These are phyloP conservation scores for Phalaenopsis aphrodite DNA, from an alignment of 106 monocot genomes.

Conservation along the genomic window DNA sequence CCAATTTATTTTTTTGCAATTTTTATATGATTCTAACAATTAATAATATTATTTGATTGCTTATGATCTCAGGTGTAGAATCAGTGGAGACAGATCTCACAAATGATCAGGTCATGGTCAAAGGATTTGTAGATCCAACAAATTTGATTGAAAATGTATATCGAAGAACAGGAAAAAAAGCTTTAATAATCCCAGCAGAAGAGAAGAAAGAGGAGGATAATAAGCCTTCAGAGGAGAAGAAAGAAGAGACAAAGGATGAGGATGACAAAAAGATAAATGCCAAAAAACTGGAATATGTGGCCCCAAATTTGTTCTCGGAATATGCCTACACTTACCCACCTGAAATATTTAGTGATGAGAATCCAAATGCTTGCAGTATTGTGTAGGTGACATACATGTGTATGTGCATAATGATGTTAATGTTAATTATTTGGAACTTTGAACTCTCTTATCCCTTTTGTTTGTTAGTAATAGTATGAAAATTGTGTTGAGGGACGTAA, in stretches of 20 bases:
- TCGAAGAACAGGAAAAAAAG: constrained; percentile 48
- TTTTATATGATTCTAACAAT: too few species aligned
- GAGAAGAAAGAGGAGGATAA: constrained; percentile 24
- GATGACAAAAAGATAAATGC: constrained; percentile 3
- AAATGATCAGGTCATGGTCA: constrained; percentile 48
- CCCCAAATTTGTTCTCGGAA: constrained; percentile 19
- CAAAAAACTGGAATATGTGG: constrained; percentile 33
- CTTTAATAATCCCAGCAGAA: constrained; percentile 25
- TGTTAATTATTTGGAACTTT: neutral
- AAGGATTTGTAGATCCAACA: constrained; percentile 54
- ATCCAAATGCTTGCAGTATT: constrained; percentile 72
- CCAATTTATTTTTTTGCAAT: too few species aligned
- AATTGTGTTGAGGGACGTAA: too few species aligned
- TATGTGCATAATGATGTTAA: neutral
- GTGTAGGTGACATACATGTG: constrained; percentile 20
- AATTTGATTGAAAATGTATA: constrained; percentile 52
- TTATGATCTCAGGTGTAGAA: constrained; percentile 47
- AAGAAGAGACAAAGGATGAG: constrained; percentile 16
- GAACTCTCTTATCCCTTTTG: too few species aligned
- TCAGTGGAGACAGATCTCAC: constrained; percentile 43
- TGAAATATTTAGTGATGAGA: constrained; percentile 67
- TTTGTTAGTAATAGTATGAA: too few species aligned
- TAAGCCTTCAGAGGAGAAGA: constrained; percentile 18
- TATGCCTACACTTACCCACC: constrained; percentile 33
- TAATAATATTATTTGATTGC: neutral